Conservation (phyloP, 306 rosid genomes). For the Myrica gale region DNA sequence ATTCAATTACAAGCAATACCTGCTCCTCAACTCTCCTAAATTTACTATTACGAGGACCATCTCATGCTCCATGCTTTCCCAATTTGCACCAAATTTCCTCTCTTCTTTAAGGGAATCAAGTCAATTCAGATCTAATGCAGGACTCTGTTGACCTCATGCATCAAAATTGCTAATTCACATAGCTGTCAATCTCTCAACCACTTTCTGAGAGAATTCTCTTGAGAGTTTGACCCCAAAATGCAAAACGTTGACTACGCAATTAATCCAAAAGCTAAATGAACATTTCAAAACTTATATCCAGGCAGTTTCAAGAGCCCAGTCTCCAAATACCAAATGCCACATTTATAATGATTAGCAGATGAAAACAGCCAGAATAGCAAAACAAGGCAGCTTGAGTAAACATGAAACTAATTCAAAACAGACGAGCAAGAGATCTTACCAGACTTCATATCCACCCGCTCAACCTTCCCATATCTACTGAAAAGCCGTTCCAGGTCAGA, state of each 20-base stretch:
- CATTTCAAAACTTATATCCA: conserved; percentile 7
- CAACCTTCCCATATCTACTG: conserved; percentile 90
- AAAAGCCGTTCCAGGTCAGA: conserved; percentile 94
- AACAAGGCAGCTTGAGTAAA: not conserved
- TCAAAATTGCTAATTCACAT: not conserved
- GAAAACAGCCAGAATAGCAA: not conserved
- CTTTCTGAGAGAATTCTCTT: not conserved
- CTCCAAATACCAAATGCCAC: conserved; percentile 9
- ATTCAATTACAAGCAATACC: conserved; percentile 4
- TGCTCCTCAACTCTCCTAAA: not conserved
- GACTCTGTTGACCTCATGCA: not conserved
- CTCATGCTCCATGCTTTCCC: conserved; percentile 13
- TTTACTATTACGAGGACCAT: conserved; percentile 6
- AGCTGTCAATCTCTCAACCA: not conserved
- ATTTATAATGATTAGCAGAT: not conserved
- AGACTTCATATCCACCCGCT: conserved; percentile 98
- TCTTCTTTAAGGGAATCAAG: not conserved
- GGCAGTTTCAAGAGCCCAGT: not conserved
- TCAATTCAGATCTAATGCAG: not conserved
- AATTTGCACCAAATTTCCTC: conserved; percentile 1
- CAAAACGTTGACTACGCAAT: not conserved
- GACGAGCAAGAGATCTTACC: conserved; percentile 56
- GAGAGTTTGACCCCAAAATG: not conserved
- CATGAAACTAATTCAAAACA: not conserved
- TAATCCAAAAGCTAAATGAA: conserved; percentile 1